Conservation (phyloP, 345 rosid genomes). For the Anastatica hierochuntica region DNA sequence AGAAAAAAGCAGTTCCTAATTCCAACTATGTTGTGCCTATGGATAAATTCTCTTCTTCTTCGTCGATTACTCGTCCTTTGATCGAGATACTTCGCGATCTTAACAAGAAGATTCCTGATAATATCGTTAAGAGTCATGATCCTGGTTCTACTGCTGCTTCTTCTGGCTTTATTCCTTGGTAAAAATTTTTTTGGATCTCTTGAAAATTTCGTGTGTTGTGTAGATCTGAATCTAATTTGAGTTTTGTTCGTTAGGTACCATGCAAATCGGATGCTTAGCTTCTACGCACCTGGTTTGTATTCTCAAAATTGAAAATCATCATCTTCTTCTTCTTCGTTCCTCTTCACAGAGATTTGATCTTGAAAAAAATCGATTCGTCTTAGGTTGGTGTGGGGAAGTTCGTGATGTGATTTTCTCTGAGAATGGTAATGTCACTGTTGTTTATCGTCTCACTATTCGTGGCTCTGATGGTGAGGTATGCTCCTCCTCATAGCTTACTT, state of each 20-base stretch:
- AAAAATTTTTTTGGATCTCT: not conserved
- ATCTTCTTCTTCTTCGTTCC: not conserved
- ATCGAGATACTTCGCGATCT: slow-evolving; percentile 95
- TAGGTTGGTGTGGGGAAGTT: slow-evolving; percentile 98
- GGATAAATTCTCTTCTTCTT: slow-evolving; percentile 53
- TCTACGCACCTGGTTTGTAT: slow-evolving; percentile 89
- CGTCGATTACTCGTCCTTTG: slow-evolving; percentile 81
- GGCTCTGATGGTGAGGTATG: slow-evolving; percentile 94
- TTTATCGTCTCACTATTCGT: slow-evolving; percentile 83
- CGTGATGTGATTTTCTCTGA: slow-evolving; percentile 90
- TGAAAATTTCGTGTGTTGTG: too few relatives aligned
- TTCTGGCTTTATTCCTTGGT: slow-evolving; percentile 73
- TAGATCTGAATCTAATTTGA: not conserved
- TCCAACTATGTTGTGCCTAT: slow-evolving; percentile 92
- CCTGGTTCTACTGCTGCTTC: slow-evolving; percentile 22
- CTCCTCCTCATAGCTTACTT: too few relatives aligned
- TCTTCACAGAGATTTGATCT: not conserved
- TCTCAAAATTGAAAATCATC: not conserved
- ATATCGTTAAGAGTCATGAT: slow-evolving; percentile 46
- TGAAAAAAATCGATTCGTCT: not conserved
- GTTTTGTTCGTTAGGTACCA: slow-evolving; percentile 52
- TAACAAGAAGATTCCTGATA: slow-evolving; percentile 88
- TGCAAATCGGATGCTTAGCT: slow-evolving; percentile 97
- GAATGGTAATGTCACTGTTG: slow-evolving; percentile 79
- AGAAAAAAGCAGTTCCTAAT: slow-evolving; percentile 59